These are phyloP conservation scores for Citrus sp. DNA, from an alignment of 345 rosid genomes.

Conservation along the genomic window DNA sequence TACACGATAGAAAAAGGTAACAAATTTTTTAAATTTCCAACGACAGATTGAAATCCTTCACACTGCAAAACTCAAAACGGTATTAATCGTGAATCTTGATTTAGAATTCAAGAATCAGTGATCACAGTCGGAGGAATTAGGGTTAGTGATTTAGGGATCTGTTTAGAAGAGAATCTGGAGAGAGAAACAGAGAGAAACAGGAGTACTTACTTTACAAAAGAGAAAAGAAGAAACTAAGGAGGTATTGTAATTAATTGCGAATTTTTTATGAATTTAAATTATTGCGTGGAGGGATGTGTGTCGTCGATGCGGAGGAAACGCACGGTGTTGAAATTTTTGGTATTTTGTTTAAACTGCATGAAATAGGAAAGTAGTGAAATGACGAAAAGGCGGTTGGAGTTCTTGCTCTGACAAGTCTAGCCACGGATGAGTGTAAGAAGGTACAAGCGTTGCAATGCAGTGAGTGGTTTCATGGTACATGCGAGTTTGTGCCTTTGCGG, in stretches of 20 bases:
- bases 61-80: not conserved
- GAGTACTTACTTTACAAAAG: not conserved
- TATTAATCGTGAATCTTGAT: not conserved
- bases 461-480: not conserved
- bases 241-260: not conserved
- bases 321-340: constrained; percentile 12
- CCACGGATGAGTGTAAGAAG: not conserved
- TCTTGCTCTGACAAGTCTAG: not conserved
- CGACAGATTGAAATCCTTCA: not conserved
- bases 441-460: not conserved
- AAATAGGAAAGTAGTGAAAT: not conserved
- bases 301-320: not conserved
- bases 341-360: too few species aligned
- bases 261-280: not conserved
- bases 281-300: not conserved
- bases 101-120: not conserved
- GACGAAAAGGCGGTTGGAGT: constrained; percentile 3
- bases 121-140: not conserved
- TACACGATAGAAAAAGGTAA: not conserved
- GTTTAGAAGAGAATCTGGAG: not conserved
- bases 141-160: constrained; percentile 16
- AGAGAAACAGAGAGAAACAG: not conserved
- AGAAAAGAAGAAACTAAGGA: not conserved
- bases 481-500: too few species aligned
- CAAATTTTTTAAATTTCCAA: not conserved